Evolutionary conservation across 495 filamentous ascomycete species (phyloP).

Genomic region (Penicillium cataractarum): DNA sequence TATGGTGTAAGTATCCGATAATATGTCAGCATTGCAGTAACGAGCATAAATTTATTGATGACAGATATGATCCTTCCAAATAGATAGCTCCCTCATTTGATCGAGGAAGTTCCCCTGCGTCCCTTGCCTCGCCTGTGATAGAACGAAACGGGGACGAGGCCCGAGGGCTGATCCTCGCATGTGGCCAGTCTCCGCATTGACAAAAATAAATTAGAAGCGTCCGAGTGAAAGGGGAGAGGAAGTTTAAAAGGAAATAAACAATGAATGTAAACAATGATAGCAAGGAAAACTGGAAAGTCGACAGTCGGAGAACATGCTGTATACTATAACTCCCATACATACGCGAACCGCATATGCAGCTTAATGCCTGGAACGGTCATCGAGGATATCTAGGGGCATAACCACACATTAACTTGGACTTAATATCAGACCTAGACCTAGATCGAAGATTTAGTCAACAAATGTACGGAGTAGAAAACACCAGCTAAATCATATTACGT

Average conservation of each 20-base stretch:
- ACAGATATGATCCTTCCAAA: background rate
- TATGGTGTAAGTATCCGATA: background rate
- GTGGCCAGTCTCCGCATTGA: conserved; percentile 10
- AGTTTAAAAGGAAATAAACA: background rate
- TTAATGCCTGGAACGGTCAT: background rate
- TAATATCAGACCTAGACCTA: background rate
- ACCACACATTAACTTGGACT: too few species aligned
- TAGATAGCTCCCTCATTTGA: background rate
- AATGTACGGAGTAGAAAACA: too few species aligned
- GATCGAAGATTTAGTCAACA: too few species aligned
- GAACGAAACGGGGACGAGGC: conserved; percentile 27
- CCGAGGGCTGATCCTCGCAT: conserved; percentile 27
- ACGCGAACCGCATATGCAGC: background rate
- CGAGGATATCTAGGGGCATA: too few species aligned
- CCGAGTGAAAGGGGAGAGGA: background rate
- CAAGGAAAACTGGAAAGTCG: background rate
- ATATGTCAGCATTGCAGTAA: background rate
- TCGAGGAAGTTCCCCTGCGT: background rate
- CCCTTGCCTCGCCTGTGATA: conserved; percentile 29
- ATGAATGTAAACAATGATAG: background rate
- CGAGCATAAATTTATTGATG: background rate
- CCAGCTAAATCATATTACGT: background rate
- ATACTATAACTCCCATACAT: too few species aligned
- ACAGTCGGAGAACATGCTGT: too few species aligned
- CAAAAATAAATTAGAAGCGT: background rate